Evolutionary conservation across 192 early-diverging fungal species (phyloP).

Genomic region (Rhizoclosmatium sp.): DNA sequence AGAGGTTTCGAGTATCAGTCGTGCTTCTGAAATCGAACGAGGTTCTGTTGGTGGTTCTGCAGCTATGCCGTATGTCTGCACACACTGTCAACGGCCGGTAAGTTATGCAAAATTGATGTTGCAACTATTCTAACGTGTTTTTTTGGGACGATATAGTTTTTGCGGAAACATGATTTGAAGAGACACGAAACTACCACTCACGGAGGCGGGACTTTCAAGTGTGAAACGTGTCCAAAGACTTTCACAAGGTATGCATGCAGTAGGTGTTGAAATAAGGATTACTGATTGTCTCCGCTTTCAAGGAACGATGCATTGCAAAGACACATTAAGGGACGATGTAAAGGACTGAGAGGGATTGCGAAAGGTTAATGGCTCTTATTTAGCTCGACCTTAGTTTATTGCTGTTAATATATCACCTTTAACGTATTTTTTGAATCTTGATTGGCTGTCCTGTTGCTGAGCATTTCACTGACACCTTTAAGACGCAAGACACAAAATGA

Average conservation of each 20-base stretch:
- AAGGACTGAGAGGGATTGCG: not conserved
- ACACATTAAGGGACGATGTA: conserved; percentile 40
- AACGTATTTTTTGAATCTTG: too few species aligned
- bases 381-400: too few species aligned
- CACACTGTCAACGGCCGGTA: conserved; percentile 13
- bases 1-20: not conserved
- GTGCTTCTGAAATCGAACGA: not conserved
- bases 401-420: too few species aligned
- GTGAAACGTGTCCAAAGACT: conserved; percentile 32
- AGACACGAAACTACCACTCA: conserved; percentile 47
- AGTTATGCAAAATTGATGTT: not conserved
- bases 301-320: conserved; percentile 37
- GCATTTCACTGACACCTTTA: too few species aligned
- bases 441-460: too few species aligned
- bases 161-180: conserved; percentile 54
- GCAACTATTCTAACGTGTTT: not conserved
- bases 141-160: conserved; percentile 32
- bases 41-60: not conserved
- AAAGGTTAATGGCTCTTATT: too few species aligned
- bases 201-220: conserved; percentile 28
- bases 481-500: too few species aligned
- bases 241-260: conserved; percentile 14
- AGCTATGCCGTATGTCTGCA: not conserved
- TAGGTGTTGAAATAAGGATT: not conserved
- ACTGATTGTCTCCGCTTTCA: not conserved